Base-by-base conservation (phyloP, 2,329 filamentous ascomycete species). In the Colletotrichum siamense region DNA sequence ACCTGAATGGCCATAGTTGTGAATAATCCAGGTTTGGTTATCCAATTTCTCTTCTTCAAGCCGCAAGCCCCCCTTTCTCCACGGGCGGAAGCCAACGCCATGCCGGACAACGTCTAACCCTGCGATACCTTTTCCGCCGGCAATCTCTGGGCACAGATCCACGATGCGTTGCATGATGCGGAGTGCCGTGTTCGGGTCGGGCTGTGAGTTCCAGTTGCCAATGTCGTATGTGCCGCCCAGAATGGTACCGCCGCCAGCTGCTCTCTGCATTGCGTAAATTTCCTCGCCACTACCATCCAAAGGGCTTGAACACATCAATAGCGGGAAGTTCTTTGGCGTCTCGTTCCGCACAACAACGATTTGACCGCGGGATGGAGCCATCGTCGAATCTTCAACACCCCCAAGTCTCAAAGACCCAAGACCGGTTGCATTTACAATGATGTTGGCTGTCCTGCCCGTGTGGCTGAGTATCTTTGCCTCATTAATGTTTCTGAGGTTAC, bases 191-290 rank as follows among this genome's bases (percentile, higher is more conserved):
- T 95, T 95, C 0, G 94, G 93, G 81, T 98, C 96, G 1, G 94
- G 92, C 78, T 93, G 90, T 44, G 92, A 90, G 79, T 97, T 94
- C 95, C 95, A 98, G 81, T 93, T 94, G 36, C 92, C 90, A 80
- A 94, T 91, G 83, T 96, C 93, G 81, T 98, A 95, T 64, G 93
- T 96, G 3, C 96, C 96, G n/a, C 96, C 96, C 3, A 98, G 87
- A 55, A 98, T 89, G 0, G 95, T 97, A 13, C 96, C 96, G 24
- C 96, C 96, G 18, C 91, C 91, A 0, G 89, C 90, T 2, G 96
- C 95, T 32, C 96, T 91, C 81, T 92, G 92, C 96, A 98, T 98
- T 63, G 94, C 89, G 83, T 98, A 98, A 74, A 91, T 87, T 5
- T 93, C 87, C 84, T 98, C 96, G 34, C 94, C 92, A 0, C 88